Percentiles rank a stretch among this genome's conserved stretches.
Evolutionary conservation across 179 eudicot species (phyloP).

Genomic region (Gypsophila paniculata): DNA sequence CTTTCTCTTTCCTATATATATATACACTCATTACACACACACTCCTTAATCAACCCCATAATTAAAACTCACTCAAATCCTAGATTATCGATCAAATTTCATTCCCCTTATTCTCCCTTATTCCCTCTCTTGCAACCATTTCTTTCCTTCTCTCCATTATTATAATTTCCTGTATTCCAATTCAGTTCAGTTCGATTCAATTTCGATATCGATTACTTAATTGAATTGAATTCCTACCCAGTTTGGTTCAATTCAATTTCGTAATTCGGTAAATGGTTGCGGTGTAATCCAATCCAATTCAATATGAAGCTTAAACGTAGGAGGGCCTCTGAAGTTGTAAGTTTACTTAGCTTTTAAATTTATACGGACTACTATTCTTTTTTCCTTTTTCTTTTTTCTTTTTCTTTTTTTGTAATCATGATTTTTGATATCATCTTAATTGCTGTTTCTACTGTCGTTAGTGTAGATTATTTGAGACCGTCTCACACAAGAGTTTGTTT

Average conservation of each 20-base stretch:
- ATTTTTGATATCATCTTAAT: background rate
- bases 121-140: background rate
- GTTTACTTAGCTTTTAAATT: slow-evolving; percentile 12
- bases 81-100: slow-evolving; percentile 21
- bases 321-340: slow-evolving; percentile 86
- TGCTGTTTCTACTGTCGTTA: background rate
- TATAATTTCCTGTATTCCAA: background rate
- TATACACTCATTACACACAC: too few relatives aligned
- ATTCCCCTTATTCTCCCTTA: background rate
- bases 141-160: background rate
- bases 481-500: too few relatives aligned
- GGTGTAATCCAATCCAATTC: slow-evolving; percentile 19
- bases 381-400: background rate
- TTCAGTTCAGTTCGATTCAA: slow-evolving; percentile 4
- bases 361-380: background rate
- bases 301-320: slow-evolving; percentile 72
- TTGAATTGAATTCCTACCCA: slow-evolving; percentile 9
- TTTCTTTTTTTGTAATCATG: too few relatives aligned
- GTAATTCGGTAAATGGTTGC: slow-evolving; percentile 30
- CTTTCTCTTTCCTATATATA: too few relatives aligned
- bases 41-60: too few relatives aligned
- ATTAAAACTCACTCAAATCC: too few relatives aligned
- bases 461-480: background rate
- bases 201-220: too few relatives aligned
- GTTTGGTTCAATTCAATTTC: slow-evolving; percentile 5